Percentiles rank a stretch among this genome's conserved stretches.
Evolutionary conservation across 2,329 filamentous ascomycete species (phyloP).

Genomic region (Macrophomina pseudophaseolina): DNA sequence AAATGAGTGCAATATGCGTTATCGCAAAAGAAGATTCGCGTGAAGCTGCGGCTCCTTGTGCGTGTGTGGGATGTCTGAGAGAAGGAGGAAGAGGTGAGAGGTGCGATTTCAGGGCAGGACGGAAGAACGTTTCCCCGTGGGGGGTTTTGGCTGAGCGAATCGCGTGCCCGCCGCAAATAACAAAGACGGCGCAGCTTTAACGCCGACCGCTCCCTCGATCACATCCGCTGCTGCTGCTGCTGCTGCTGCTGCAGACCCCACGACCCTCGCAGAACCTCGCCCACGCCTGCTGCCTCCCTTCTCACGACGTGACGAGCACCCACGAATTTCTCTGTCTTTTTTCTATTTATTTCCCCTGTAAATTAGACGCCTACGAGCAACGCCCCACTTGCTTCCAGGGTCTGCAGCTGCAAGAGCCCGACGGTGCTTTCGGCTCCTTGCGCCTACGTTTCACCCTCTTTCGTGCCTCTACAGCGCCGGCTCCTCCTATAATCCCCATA

Average conservation of each 20-base stretch:
- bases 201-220: not conserved
- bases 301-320: constrained; percentile 22
- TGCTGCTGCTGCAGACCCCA: not conserved
- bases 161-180: constrained; percentile 11
- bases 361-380: not conserved
- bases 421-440: constrained; percentile 23
- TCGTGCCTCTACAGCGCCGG: constrained; percentile 1
- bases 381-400: constrained; percentile 18
- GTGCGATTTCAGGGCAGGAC: constrained; percentile 1
- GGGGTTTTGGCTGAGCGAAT: not conserved
- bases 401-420: constrained; percentile 20
- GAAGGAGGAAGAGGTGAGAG: not conserved
- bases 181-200: constrained; percentile 15
- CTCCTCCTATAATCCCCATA: constrained; percentile 1
- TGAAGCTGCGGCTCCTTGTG: not conserved
- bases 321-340: constrained; percentile 8
- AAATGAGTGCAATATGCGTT: too few species aligned
- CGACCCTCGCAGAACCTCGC: not conserved
- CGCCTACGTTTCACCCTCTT: constrained; percentile 21
- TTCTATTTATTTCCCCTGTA: not conserved
- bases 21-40: not conserved
- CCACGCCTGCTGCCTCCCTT: not conserved
- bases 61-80: too few species aligned
- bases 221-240: not conserved
- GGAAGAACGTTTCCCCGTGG: constrained; percentile 1